A percentile compares a stretch with the other conserved stretches of the same genome.
Evolutionary conservation across 2,329 filamentous ascomycete genomes (phyloP).

Genomic region (Penicillium italicum): DNA sequence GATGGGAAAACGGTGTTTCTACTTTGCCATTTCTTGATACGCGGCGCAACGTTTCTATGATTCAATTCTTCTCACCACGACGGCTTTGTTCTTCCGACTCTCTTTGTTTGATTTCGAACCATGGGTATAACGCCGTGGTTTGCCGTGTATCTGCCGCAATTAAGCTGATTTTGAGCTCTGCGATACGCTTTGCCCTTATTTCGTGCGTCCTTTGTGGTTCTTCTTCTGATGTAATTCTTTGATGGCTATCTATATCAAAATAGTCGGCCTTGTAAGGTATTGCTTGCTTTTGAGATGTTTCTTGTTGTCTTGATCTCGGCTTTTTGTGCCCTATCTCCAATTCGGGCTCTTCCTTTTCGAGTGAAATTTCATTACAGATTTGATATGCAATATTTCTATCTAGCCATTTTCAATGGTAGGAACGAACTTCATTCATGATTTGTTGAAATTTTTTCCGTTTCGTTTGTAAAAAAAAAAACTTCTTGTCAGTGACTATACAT

Average conservation of each 20-base stretch:
- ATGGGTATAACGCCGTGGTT: background rate
- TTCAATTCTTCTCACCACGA: background rate
- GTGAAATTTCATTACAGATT: background rate
- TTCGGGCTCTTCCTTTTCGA: background rate
- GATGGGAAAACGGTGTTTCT: constrained; percentile 25
- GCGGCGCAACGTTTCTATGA: constrained; percentile 14
- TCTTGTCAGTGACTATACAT: background rate
- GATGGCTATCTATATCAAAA: background rate
- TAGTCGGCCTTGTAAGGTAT: constrained; percentile 6
- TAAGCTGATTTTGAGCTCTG: background rate
- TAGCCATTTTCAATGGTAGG: background rate
- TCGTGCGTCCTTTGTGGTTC: background rate
- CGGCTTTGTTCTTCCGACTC: background rate
- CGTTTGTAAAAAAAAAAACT: background rate
- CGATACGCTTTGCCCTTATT: background rate
- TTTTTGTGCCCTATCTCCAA: background rate
- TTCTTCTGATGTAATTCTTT: constrained; percentile 19
- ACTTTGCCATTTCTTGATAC: constrained; percentile 9
- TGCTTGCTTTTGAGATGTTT: background rate
- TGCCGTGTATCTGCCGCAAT: background rate
- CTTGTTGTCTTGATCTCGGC: background rate
- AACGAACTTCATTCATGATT: background rate
- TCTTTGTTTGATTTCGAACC: constrained; percentile 4
- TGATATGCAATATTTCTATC: background rate
- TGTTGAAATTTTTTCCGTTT: background rate